phyloP scores from a whole-genome alignment of 306 rosid species.

The Purshia tridentata region DNA sequence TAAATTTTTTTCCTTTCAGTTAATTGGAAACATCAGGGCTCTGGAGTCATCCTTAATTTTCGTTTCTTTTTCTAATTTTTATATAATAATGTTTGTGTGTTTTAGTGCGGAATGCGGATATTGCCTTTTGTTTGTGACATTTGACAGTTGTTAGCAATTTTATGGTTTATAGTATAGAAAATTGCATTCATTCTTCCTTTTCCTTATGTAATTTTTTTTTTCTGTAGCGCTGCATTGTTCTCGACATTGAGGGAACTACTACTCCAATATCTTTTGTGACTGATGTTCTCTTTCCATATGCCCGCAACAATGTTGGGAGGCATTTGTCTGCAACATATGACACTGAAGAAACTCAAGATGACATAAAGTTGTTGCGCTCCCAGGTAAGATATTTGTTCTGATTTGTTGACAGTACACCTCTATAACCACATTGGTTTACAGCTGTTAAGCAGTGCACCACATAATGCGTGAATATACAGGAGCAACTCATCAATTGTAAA shows the following conservation, averaged over 20 bases:
- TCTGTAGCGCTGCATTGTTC: conserved; percentile 77
- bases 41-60: conserved; percentile 9
- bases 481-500: no score
- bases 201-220: conserved; percentile 8
- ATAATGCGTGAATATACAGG: not conserved
- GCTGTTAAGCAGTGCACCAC: conserved; percentile 1
- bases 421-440: conserved; percentile 1
- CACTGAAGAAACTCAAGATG: conserved; percentile 68
- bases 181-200: conserved; percentile 17
- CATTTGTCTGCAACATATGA: conserved; percentile 79
- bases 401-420: conserved; percentile 24
- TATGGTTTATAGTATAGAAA: not conserved
- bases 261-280: conserved; percentile 94
- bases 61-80: not conserved
- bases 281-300: conserved; percentile 94
- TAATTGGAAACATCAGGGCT: conserved; percentile 5
- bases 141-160: not conserved
- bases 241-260: conserved; percentile 98
- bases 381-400: conserved; percentile 55
- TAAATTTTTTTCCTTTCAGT: conserved; percentile 17
- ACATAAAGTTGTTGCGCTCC: conserved; percentile 64
- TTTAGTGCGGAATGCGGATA: conserved; percentile 18
- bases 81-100: not conserved
- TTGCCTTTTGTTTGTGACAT: not conserved
- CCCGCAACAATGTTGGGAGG: conserved; percentile 79